Evolutionary conservation across 2,329 filamentous ascomycete species (phyloP).

Genomic region (Ophiosphaerella herpotricha): DNA sequence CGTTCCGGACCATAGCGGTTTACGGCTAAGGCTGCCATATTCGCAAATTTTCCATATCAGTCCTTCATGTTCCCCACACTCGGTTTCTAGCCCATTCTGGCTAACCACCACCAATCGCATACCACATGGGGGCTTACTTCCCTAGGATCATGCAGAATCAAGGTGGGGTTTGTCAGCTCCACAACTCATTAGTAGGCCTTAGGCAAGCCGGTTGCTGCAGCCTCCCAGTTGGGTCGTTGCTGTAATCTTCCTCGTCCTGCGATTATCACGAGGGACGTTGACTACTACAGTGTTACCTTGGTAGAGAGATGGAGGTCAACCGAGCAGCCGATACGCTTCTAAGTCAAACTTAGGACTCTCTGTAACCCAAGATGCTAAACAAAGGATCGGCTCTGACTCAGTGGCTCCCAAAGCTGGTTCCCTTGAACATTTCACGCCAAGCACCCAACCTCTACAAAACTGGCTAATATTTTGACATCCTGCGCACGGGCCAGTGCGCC

Average conservation of each 20-base stretch:
- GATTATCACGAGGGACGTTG: neutral
- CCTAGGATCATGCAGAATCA: slow-evolving; percentile 7
- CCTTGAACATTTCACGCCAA: slow-evolving; percentile 8
- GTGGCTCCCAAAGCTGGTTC: slow-evolving; percentile 5
- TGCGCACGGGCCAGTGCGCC: slow-evolving; percentile 21
- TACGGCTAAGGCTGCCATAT: slow-evolving; percentile 8
- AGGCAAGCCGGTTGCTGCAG: neutral
- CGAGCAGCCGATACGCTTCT: too few species aligned
- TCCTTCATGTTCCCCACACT: slow-evolving; percentile 6
- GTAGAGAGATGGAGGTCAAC: too few species aligned
- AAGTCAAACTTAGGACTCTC: neutral
- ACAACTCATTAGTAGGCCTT: neutral
- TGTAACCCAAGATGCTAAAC: too few species aligned
- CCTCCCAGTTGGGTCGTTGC: too few species aligned
- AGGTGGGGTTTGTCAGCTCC: slow-evolving; percentile 28
- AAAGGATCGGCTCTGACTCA: slow-evolving; percentile 11
- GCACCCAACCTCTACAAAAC: neutral
- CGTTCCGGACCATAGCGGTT: neutral
- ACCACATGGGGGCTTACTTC: slow-evolving; percentile 1
- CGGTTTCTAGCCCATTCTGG: neutral
- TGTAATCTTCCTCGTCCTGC: neutral
- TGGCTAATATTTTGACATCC: slow-evolving; percentile 13
- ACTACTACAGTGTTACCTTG: neutral
- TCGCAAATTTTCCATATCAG: slow-evolving; percentile 6
- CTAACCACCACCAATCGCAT: slow-evolving; percentile 7